Percentiles rank a stretch among this genome's conserved stretches.
These are phyloP conservation scores for Hemisphaericaspora nanyangensis DNA, from an alignment of 805 yeast genomes.

Conservation along the genomic window DNA sequence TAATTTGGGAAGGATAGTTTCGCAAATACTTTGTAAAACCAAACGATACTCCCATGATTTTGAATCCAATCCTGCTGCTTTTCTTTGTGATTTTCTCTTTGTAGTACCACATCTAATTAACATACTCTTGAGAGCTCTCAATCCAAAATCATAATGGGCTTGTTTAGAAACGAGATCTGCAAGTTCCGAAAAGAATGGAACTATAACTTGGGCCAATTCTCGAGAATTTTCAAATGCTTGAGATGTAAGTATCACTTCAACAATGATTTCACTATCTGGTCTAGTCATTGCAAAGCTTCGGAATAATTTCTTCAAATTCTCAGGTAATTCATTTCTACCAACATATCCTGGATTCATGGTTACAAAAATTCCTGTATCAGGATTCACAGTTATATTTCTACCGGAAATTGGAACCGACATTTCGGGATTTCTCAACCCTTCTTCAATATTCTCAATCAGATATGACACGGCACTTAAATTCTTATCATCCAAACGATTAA, in stretches of 20 bases:
- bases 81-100: constrained; percentile 17
- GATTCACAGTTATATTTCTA: constrained; percentile 33
- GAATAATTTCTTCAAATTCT: constrained; percentile 76
- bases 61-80: constrained; percentile 5
- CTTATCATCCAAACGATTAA: constrained; percentile 69
- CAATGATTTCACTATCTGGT: constrained; percentile 69
- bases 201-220: constrained; percentile 44
- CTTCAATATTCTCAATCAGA: constrained; percentile 68
- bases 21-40: constrained; percentile 51
- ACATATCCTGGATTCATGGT: constrained; percentile 90
- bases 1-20: constrained; percentile 67
- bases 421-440: constrained; percentile 36
- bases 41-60: constrained; percentile 23
- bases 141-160: constrained; percentile 85
- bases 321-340: constrained; percentile 82
- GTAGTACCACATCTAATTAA: constrained; percentile 55
- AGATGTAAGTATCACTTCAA: constrained; percentile 66
- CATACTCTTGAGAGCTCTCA: constrained; percentile 73
- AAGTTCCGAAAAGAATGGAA: constrained; percentile 52
- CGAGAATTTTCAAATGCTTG: constrained; percentile 60
- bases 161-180: constrained; percentile 44
- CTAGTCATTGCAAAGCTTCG: constrained; percentile 67
- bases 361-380: constrained; percentile 69
- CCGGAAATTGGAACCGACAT: constrained; percentile 40
- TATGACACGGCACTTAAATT: constrained; percentile 83